Evolutionary conservation across 148 eudicot genomes (phyloP).

Genomic region (Heliosperma pusillum): DNA sequence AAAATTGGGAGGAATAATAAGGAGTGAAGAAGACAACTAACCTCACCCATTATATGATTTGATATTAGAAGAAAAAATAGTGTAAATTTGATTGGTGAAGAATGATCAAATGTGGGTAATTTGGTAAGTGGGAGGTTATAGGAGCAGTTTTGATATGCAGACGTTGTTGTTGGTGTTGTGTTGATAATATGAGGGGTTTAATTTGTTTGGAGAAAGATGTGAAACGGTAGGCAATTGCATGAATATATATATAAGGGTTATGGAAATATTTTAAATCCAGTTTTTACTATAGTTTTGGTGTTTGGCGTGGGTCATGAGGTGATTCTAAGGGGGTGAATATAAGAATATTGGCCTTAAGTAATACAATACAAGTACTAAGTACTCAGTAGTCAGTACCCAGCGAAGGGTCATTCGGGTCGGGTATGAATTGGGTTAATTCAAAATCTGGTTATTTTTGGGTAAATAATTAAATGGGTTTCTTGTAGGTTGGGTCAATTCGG

Average conservation of each 20-base stretch:
- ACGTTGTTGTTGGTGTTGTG: neutral
- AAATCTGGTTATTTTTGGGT: too few relatives aligned
- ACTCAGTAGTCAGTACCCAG: too few relatives aligned
- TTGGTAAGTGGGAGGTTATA: constrained; percentile 3
- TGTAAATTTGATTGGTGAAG: neutral
- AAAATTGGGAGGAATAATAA: neutral
- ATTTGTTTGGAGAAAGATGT: neutral
- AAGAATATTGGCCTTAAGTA: too few relatives aligned
- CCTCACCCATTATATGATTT: constrained; percentile 52
- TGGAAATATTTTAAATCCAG: too few relatives aligned
- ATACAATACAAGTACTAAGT: too few relatives aligned
- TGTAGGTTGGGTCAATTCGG: too few relatives aligned
- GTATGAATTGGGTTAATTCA: too few relatives aligned
- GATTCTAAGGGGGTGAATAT: too few relatives aligned
- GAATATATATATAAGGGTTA: constrained; percentile 6
- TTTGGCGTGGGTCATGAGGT: too few relatives aligned
- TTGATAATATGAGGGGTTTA: neutral
- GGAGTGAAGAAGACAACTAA: constrained; percentile 21
- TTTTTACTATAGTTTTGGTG: too few relatives aligned
- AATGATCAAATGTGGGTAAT: neutral
- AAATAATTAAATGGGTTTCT: too few relatives aligned
- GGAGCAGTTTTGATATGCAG: neutral
- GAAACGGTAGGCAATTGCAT: constrained; percentile 6
- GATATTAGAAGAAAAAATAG: neutral
- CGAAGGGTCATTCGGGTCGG: too few relatives aligned